Conservation (phyloP, 2,329 filamentous ascomycete species). For the Calonectria pteridis region DNA sequence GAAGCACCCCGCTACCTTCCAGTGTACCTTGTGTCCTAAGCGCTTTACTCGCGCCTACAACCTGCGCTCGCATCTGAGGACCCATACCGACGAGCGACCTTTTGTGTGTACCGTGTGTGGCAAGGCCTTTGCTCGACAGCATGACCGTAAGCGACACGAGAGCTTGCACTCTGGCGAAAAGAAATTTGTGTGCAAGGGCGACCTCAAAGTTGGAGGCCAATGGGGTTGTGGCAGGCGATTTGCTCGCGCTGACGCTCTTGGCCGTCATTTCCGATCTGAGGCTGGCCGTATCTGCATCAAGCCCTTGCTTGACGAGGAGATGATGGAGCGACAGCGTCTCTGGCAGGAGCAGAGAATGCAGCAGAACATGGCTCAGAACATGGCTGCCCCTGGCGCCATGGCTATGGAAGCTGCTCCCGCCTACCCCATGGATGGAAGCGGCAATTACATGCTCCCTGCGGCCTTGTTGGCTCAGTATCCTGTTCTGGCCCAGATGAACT, state of each 20-base stretch:
- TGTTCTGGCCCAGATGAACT: slow-evolving; percentile 90
- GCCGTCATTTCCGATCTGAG: slow-evolving; percentile 94
- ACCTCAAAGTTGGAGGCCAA: slow-evolving; percentile 82
- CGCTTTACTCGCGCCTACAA: slow-evolving; percentile 98
- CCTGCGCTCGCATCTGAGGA: slow-evolving; percentile 91
- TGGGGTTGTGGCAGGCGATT: slow-evolving; percentile 97
- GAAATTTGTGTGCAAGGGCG: slow-evolving; percentile 97
- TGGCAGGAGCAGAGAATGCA: slow-evolving; percentile 80
- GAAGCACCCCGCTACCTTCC: slow-evolving; percentile 97
- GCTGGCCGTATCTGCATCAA: slow-evolving; percentile 97
- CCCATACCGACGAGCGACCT: slow-evolving; percentile 95
- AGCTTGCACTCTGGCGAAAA: slow-evolving; percentile 97
- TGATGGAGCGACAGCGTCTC: slow-evolving; percentile 80
- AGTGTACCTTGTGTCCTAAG: slow-evolving; percentile 93
- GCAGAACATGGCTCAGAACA: slow-evolving; percentile 73
- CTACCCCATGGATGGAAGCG: slow-evolving; percentile 67
- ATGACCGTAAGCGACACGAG: slow-evolving; percentile 97
- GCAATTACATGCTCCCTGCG: slow-evolving; percentile 80
- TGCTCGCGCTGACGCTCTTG: slow-evolving; percentile 93
- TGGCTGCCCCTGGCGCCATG: slow-evolving; percentile 64
- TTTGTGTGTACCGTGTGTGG: slow-evolving; percentile 98
- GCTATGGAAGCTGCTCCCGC: slow-evolving; percentile 71
- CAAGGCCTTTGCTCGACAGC: slow-evolving; percentile 96
- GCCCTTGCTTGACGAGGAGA: slow-evolving; percentile 95
- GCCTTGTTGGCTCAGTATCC: slow-evolving; percentile 93